Evolutionary conservation across 176 grass and related monocot genomes (phyloP), one percentile per base, ranked within the genome.

Genomic region (Chloris gayana): DNA sequence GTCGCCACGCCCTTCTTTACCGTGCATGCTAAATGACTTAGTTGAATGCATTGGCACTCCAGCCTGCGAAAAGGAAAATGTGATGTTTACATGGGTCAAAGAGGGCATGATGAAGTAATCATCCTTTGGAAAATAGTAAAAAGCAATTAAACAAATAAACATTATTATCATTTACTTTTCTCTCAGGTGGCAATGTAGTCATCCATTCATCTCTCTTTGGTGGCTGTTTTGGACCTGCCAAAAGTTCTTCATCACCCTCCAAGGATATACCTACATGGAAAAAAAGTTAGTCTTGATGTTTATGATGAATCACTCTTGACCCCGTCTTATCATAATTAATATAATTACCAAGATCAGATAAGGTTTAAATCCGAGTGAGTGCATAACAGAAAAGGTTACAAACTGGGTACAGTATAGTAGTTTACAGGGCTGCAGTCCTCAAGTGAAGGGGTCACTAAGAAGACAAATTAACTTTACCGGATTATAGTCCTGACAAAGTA

Each of bases 121-220:
- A 75, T 69, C 25, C 7, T 78, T 67, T 69, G 34, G 14, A 14
- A 30, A 60, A 67, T 69, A 25, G 60, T 80, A 88, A 14, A 60
- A 84, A 69, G 27, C 0, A 78, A 2, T 74, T 26, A 73, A 67
- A 61, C 45, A 67, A 42, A 49, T 56, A 67, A 21, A 62, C 24
- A 53, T 42, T 80, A 12, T 53, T 26, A 49, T 72, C 45, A 77
- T 62, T 86, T 92, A 98, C 95, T 91, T 95, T 98, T 87, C 92
- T 93, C 85, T 98, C 92, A 34, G 96, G 96, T 11, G 96, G 96
- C 68, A 98, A 89, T 38, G 88, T 89, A 60, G 96, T 98, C 96
- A 98, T 98, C 96, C 96, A 98, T 75, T 98, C 96, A 75, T 98
- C 96, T 77, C 96, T 88, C 71, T 80, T 98, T 59, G 86, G 90